phyloP scores from a whole-genome alignment of 2,329 filamentous ascomycete genomes.

The Diaporthe citri region DNA sequence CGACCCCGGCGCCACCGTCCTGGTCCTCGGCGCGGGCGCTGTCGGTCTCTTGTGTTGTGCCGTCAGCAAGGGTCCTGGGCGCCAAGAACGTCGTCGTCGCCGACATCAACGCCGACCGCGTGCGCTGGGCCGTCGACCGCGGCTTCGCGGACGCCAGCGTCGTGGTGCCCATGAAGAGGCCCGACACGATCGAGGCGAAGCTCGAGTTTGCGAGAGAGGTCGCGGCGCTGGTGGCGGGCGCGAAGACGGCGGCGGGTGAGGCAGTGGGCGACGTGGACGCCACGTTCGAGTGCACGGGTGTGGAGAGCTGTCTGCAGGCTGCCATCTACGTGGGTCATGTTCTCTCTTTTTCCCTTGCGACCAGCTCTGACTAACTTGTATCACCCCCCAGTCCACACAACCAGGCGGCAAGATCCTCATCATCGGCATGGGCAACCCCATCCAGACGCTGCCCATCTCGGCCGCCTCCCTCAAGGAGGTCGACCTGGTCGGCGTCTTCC shows the following conservation, averaged over 20 bases:
- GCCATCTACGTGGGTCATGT: slow-evolving; percentile 72
- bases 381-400: slow-evolving; percentile 61
- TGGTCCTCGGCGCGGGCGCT: slow-evolving; percentile 72
- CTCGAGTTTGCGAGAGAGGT: slow-evolving; percentile 64
- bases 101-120: slow-evolving; percentile 68
- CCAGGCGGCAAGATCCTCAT: slow-evolving; percentile 78
- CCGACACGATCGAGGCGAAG: slow-evolving; percentile 65
- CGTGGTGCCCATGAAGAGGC: slow-evolving; percentile 62
- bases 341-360: background rate
- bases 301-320: slow-evolving; percentile 80
- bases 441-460: slow-evolving; percentile 77
- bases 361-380: background rate
- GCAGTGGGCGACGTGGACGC: slow-evolving; percentile 74
- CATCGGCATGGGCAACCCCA: slow-evolving; percentile 79
- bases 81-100: slow-evolving; percentile 63
- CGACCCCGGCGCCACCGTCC: slow-evolving; percentile 56
- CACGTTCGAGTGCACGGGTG: slow-evolving; percentile 84
- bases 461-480: slow-evolving; percentile 78
- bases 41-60: slow-evolving; percentile 71
- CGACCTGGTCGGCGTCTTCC: slow-evolving; percentile 78
- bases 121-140: slow-evolving; percentile 68
- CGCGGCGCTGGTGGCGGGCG: slow-evolving; percentile 56
- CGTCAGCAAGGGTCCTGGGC: slow-evolving; percentile 63
- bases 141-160: slow-evolving; percentile 68
- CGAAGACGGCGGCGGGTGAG: slow-evolving; percentile 49